phyloP scores from a whole-genome alignment of 2,329 filamentous ascomycete genomes.

The Neopestalotiopsis rosae region DNA sequence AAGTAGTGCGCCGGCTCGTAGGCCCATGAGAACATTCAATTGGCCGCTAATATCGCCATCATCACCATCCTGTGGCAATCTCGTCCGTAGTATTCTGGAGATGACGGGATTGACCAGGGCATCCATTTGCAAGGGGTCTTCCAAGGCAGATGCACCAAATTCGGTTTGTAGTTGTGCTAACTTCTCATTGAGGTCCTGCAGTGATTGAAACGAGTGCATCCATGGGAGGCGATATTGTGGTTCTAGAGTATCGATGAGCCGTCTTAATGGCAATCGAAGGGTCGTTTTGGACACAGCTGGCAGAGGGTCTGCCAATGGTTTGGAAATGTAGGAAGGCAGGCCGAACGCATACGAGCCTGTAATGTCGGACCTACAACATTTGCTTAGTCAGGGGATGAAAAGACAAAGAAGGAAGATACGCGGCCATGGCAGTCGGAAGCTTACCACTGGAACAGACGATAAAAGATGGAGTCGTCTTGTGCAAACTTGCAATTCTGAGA shows the following conservation, averaged over 20 bases:
- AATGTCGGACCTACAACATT: not conserved
- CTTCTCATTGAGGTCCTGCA: not conserved
- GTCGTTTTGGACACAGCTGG: not conserved
- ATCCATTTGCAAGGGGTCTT: not conserved
- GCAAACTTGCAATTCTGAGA: not conserved
- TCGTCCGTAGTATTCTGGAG: not conserved
- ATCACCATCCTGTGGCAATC: not conserved
- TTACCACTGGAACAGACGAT: constrained; percentile 3
- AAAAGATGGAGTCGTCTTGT: not conserved
- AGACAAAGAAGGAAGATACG: not conserved
- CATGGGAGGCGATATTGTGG: not conserved
- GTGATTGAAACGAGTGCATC: not conserved
- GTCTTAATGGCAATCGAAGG: not conserved
- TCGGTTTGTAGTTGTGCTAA: not conserved
- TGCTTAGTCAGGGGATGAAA: not conserved
- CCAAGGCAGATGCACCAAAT: not conserved
- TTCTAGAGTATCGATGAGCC: not conserved
- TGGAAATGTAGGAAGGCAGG: not conserved
- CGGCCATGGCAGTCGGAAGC: not conserved
- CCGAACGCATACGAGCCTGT: not conserved
- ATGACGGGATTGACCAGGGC: not conserved
- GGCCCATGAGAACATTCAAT: not conserved
- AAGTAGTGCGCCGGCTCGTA: not conserved
- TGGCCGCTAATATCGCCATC: not conserved
- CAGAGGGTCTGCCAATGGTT: not conserved